phyloP scores from a whole-genome alignment of 208 protist species.

The Acanthamoeba culbertsoni region DNA sequence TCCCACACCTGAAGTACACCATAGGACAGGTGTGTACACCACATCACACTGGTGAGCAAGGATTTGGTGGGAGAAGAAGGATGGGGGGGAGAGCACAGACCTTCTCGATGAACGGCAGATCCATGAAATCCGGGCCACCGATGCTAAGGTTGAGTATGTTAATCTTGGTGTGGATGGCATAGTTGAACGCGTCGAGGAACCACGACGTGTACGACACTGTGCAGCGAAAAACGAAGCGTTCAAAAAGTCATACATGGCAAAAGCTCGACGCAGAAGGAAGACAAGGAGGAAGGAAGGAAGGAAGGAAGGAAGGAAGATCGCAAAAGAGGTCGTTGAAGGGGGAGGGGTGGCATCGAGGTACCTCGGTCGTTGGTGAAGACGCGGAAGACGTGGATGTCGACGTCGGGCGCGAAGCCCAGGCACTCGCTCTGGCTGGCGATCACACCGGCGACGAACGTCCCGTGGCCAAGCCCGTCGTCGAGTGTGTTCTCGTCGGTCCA shows the following conservation, averaged over 20 bases:
- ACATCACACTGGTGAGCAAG: too few species aligned
- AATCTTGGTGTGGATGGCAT: constrained; percentile 83
- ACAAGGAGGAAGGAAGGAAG: too few species aligned
- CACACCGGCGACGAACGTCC: constrained; percentile 93
- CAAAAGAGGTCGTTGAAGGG: not conserved
- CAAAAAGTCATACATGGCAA: not conserved
- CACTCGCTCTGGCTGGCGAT: constrained; percentile 87
- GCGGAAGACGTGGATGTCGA: constrained; percentile 89
- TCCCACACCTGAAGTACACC: constrained; percentile 79
- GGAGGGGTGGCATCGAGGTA: not conserved
- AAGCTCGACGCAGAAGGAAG: not conserved
- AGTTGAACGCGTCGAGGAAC: constrained; percentile 95
- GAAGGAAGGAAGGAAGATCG: not conserved
- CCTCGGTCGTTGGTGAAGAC: constrained; percentile 91
- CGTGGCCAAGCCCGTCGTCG: constrained; percentile 91
- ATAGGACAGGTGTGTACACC: not conserved
- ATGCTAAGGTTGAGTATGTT: constrained; percentile 96
- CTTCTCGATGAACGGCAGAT: constrained; percentile 91
- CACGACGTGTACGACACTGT: constrained; percentile 89
- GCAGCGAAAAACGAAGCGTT: not conserved
- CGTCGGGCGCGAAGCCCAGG: constrained; percentile 92
- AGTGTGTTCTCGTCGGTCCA: constrained; percentile 85
- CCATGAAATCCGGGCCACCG: constrained; percentile 94
- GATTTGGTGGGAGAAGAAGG: too few species aligned
- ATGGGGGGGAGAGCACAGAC: constrained; percentile 35